phyloP scores from a whole-genome alignment of 164 flowering plant genomes.

The Malania oleifera region DNA sequence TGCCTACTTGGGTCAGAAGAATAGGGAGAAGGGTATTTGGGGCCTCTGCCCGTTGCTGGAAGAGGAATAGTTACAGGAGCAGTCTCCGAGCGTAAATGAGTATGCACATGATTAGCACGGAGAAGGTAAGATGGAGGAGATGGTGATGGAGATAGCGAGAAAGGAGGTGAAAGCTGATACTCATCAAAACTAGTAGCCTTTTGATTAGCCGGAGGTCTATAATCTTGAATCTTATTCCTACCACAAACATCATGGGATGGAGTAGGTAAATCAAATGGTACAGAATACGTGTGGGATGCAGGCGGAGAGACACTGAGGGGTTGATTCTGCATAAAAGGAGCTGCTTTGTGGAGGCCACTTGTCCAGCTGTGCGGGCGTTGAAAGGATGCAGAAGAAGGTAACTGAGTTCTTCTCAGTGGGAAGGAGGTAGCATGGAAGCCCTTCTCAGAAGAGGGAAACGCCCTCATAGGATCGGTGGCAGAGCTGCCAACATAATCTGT shows the following conservation, averaged over 20 bases:
- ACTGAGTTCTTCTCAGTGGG: conserved; percentile 35
- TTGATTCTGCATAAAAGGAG: conserved; percentile 34
- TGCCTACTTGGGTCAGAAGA: conserved; percentile 71
- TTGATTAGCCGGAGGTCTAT: conserved; percentile 34
- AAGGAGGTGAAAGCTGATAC: conserved; percentile 77
- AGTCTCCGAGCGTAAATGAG: conserved; percentile 48
- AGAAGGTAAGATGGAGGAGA: conserved; percentile 58
- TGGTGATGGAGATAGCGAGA: conserved; percentile 69
- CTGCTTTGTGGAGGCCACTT: conserved; percentile 55
- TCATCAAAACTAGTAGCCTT: conserved; percentile 52
- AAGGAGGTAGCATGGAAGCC: conserved; percentile 41
- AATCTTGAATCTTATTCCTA: conserved; percentile 31
- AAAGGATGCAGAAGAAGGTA: conserved; percentile 44
- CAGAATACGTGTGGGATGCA: conserved; percentile 27
- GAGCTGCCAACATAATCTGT: conserved; percentile 93
- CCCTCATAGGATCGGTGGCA: conserved; percentile 65
- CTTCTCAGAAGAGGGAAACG: conserved; percentile 46
- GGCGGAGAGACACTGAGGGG: conserved; percentile 45
- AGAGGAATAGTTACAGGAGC: conserved; percentile 81
- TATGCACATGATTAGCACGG: conserved; percentile 29
- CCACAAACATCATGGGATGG: conserved; percentile 48
- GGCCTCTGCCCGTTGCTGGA: conserved; percentile 40
- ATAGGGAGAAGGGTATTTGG: conserved; percentile 54
- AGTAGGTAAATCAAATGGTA: conserved; percentile 42
- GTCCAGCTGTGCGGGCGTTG: conserved; percentile 90